phyloP scores from a whole-genome alignment of 1,284 basidiomycete genomes.

The Kalmanozyma brasiliensis region DNA sequence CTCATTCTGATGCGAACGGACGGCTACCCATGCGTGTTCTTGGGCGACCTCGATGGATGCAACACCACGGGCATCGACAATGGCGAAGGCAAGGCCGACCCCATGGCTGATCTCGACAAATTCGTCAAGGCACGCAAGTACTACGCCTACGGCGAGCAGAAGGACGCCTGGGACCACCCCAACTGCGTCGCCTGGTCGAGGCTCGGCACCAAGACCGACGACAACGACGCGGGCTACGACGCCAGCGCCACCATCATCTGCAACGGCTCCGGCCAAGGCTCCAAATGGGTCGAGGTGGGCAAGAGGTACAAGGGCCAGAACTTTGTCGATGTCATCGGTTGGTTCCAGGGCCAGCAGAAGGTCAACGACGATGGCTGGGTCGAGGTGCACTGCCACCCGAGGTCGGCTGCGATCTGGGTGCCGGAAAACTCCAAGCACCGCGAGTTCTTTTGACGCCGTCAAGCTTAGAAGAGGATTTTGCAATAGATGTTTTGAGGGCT shows the following conservation, averaged over 20 bases:
- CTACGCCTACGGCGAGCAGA: slow-evolving; percentile 72
- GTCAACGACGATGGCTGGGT: slow-evolving; percentile 58
- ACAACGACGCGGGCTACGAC: slow-evolving; percentile 43
- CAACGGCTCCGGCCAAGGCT: slow-evolving; percentile 46
- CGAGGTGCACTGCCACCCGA: slow-evolving; percentile 45
- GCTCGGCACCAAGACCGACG: slow-evolving; percentile 27
- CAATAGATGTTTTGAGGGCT: no score
- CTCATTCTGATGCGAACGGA: slow-evolving; percentile 82
- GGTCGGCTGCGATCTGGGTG: slow-evolving; percentile 50
- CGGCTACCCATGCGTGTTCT: slow-evolving; percentile 95
- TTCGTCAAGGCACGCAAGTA: slow-evolving; percentile 71
- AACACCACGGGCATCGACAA: slow-evolving; percentile 47
- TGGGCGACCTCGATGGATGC: slow-evolving; percentile 81
- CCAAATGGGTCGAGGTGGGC: slow-evolving; percentile 56
- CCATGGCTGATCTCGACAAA: slow-evolving; percentile 68
- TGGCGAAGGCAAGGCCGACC: slow-evolving; percentile 68
- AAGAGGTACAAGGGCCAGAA: slow-evolving; percentile 46
- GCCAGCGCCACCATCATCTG: slow-evolving; percentile 59
- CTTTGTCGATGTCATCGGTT: slow-evolving; percentile 55
- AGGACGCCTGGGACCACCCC: slow-evolving; percentile 65
- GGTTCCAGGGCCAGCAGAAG: slow-evolving; percentile 47
- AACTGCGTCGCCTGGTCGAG: slow-evolving; percentile 57
- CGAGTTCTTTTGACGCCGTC: slow-evolving; percentile 21
- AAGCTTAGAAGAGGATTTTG: background rate
- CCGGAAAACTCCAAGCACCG: slow-evolving; percentile 45